Conservation (phyloP, 345 rosid species). For the Crucihimalaya himalaica region DNA sequence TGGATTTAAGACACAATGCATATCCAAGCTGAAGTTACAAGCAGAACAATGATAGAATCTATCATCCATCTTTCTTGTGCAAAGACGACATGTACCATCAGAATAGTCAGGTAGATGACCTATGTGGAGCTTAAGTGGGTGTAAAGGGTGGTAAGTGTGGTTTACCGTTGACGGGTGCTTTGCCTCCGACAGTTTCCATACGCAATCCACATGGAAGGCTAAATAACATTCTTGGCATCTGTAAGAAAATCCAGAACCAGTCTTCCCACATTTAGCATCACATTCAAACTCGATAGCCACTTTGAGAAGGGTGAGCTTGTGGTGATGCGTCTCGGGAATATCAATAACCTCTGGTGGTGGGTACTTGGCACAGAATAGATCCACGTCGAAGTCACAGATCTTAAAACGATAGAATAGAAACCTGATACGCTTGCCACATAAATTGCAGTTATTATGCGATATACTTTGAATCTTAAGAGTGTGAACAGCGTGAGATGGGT, state of each 20-base stretch:
- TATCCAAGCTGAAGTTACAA: background rate
- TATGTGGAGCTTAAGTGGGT: background rate
- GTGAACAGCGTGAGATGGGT: background rate
- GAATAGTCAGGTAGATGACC: background rate
- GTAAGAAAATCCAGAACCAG: background rate
- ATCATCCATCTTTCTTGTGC: background rate
- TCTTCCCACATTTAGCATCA: background rate
- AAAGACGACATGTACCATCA: background rate
- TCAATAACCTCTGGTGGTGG: background rate
- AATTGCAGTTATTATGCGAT: no score
- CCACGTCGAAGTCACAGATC: background rate
- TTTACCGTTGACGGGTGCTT: background rate
- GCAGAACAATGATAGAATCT: background rate
- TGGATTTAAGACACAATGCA: background rate
- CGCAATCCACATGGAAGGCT: background rate
- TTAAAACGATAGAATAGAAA: background rate
- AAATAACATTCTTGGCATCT: background rate
- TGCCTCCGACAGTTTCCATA: background rate
- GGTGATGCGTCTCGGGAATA: background rate
- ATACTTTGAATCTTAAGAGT: background rate
- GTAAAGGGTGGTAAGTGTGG: background rate
- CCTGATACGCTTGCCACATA: background rate
- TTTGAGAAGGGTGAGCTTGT: background rate
- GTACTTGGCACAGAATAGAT: background rate
- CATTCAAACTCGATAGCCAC: accelerated